Evolutionary conservation across 2,329 filamentous ascomycete genomes (phyloP).

Genomic region (Hypoxylon sp.): DNA sequence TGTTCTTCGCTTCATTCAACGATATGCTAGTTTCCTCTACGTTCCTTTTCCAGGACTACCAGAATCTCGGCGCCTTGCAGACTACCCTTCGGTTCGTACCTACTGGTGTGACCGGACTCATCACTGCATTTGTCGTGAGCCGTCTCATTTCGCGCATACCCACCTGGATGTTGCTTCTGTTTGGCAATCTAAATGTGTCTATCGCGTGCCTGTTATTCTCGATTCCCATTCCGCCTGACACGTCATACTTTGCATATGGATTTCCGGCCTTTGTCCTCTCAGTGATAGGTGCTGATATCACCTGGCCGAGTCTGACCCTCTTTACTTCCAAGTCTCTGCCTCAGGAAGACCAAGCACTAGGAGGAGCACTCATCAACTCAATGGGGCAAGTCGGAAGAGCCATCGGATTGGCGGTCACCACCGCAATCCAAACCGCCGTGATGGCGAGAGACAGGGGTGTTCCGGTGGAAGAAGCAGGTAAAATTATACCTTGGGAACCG

Average conservation of each 20-base stretch:
- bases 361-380: slow-evolving; percentile 76
- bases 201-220: slow-evolving; percentile 72
- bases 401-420: slow-evolving; percentile 74
- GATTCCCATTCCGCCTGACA: slow-evolving; percentile 70
- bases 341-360: slow-evolving; percentile 74
- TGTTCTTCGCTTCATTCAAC: slow-evolving; percentile 78
- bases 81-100: slow-evolving; percentile 78
- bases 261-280: slow-evolving; percentile 75
- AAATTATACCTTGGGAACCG: slow-evolving; percentile 59
- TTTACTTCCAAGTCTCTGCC: slow-evolving; percentile 75
- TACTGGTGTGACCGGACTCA: slow-evolving; percentile 70
- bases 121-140: slow-evolving; percentile 69
- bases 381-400: slow-evolving; percentile 75
- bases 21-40: slow-evolving; percentile 76
- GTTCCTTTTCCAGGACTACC: slow-evolving; percentile 78
- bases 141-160: slow-evolving; percentile 69
- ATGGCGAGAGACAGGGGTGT: slow-evolving; percentile 64
- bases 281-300: slow-evolving; percentile 75
- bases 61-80: slow-evolving; percentile 71
- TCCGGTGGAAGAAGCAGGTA: slow-evolving; percentile 59
- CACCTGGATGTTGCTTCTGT: slow-evolving; percentile 68
- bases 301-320: slow-evolving; percentile 74
- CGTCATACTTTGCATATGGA: slow-evolving; percentile 76
- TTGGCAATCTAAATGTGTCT: slow-evolving; percentile 68
- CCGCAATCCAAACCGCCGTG: slow-evolving; percentile 73